phyloP scores from a whole-genome alignment of 306 rosid species.

The Glycyrrhiza uralensis region DNA sequence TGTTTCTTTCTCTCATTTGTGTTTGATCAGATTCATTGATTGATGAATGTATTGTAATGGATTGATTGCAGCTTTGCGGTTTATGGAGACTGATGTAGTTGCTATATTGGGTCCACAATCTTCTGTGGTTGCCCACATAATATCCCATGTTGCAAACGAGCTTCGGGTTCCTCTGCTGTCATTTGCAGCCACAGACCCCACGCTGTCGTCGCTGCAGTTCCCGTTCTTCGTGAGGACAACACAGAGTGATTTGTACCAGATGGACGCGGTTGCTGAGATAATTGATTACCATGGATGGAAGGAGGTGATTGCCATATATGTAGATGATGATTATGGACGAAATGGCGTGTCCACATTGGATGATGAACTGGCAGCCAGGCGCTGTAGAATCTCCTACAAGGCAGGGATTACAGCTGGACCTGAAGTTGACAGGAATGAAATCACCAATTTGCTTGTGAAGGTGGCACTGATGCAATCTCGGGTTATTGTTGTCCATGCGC shows the following conservation, averaged over 20 bases:
- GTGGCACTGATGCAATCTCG: constrained; percentile 81
- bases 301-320: constrained; percentile 67
- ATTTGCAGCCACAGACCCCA: constrained; percentile 92
- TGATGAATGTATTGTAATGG: not conserved
- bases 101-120: constrained; percentile 96
- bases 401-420: constrained; percentile 53
- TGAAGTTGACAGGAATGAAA: constrained; percentile 33
- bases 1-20: not conserved
- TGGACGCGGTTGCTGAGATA: constrained; percentile 80
- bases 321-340: constrained; percentile 86
- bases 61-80: constrained; percentile 65
- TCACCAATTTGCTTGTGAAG: constrained; percentile 65
- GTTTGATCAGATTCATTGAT: not conserved
- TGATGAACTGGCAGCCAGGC: constrained; percentile 60
- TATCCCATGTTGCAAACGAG: constrained; percentile 85
- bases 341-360: constrained; percentile 72
- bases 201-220: constrained; percentile 75
- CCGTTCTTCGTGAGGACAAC: constrained; percentile 86
- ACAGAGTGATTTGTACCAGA: constrained; percentile 74
- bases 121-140: constrained; percentile 83
- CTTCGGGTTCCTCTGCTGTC: constrained; percentile 82
- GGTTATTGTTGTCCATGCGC: constrained; percentile 76
- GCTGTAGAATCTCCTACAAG: constrained; percentile 75
- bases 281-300: constrained; percentile 78
- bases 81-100: constrained; percentile 76